Percentiles rank a stretch among this genome's conserved stretches.
Evolutionary conservation across 2,329 filamentous ascomycete species (phyloP).

Genomic region (Colletotrichum salicis): DNA sequence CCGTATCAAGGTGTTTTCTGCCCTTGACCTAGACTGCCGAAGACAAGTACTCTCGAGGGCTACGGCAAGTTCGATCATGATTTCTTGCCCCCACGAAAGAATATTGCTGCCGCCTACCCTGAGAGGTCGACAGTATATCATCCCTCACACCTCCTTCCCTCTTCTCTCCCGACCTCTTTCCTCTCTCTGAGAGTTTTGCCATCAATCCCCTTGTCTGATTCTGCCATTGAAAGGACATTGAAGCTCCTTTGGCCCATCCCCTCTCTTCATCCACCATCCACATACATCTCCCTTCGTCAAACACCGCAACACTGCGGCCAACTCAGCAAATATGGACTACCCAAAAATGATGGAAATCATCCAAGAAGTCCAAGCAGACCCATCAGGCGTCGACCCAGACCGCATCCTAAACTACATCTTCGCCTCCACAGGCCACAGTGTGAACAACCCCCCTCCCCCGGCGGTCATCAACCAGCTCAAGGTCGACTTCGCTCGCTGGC

Average conservation of each 20-base stretch:
- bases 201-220: neutral
- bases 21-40: neutral
- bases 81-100: neutral
- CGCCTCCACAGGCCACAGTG: neutral
- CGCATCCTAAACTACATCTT: neutral
- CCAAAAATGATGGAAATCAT: neutral
- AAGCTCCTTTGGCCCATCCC: neutral
- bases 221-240: neutral
- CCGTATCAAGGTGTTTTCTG: neutral
- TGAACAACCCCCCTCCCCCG: constrained; percentile 1
- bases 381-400: neutral
- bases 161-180: neutral
- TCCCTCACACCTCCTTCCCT: neutral
- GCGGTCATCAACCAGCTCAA: neutral
- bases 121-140: neutral
- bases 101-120: neutral
- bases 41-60: neutral
- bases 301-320: neutral
- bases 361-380: neutral
- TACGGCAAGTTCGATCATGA: neutral
- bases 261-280: neutral
- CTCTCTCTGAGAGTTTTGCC: neutral
- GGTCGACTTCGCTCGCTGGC: neutral
- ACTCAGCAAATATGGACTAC: neutral
- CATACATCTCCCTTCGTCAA: neutral